phyloP scores from a whole-genome alignment of 108 stramenopile genomes.

The Cylindrotheca closterium region DNA sequence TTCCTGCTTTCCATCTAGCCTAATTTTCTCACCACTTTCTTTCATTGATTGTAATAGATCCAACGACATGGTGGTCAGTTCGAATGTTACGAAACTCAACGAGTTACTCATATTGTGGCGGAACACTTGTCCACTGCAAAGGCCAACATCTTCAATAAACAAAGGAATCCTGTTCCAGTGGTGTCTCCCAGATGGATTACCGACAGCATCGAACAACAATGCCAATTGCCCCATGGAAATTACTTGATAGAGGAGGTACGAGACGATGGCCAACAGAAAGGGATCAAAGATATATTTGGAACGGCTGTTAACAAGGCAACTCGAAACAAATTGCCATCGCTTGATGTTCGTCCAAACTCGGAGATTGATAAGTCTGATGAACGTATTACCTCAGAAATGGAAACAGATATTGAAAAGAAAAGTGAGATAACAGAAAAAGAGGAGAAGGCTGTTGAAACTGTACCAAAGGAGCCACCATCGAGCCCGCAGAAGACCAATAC shows the following conservation, averaged over 20 bases:
- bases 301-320: neutral
- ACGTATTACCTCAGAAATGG: neutral
- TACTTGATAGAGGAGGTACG: slow-evolving; percentile 50
- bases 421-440: neutral
- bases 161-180: slow-evolving; percentile 61
- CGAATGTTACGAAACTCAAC: slow-evolving; percentile 80
- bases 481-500: slow-evolving; percentile 21
- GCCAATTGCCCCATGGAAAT: slow-evolving; percentile 60
- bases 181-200: slow-evolving; percentile 71
- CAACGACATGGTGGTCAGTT: slow-evolving; percentile 78
- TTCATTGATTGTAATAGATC: neutral
- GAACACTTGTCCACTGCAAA: slow-evolving; percentile 75
- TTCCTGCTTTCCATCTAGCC: no score
- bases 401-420: neutral
- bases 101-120: slow-evolving; percentile 82
- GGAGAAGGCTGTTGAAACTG: neutral
- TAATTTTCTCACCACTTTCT: neutral
- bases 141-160: slow-evolving; percentile 70
- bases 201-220: slow-evolving; percentile 51
- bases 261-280: neutral
- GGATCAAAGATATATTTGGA: slow-evolving; percentile 12
- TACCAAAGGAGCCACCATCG: slow-evolving; percentile 7
- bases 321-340: neutral
- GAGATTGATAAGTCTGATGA: neutral
- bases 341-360: neutral